A percentile compares a stretch with the other conserved stretches of the same genome.
These are phyloP conservation scores for Geranomyces michiganensis DNA, from an alignment of 192 early-diverging fungal species.

Conservation along the genomic window DNA sequence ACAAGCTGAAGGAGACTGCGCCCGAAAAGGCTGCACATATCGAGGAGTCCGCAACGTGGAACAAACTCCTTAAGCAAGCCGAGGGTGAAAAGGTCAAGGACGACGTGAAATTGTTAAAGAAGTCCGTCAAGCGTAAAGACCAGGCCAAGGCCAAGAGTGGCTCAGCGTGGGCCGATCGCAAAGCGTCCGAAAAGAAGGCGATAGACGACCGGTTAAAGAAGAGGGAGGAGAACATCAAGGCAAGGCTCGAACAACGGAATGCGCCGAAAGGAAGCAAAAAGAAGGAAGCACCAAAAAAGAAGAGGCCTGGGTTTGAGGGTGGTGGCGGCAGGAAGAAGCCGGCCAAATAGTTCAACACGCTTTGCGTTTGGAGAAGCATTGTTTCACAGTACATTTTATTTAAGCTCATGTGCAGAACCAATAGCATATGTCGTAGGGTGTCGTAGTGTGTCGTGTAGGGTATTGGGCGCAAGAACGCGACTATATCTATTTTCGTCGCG, in stretches of 20 bases:
- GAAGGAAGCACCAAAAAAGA: conserved; percentile 61
- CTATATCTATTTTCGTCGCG: too few species aligned
- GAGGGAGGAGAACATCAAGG: conserved; percentile 84
- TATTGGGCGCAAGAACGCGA: too few species aligned
- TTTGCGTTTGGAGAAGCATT: background rate
- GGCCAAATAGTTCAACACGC: conserved; percentile 3
- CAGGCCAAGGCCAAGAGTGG: conserved; percentile 83
- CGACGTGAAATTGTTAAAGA: conserved; percentile 86
- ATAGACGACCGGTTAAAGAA: conserved; percentile 74
- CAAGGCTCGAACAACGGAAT: conserved; percentile 76
- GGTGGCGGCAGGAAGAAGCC: conserved; percentile 36
- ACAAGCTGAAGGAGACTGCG: conserved; percentile 69
- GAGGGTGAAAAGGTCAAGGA: conserved; percentile 92
- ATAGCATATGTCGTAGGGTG: too few species aligned
- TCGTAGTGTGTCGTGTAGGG: too few species aligned
- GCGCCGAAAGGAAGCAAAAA: conserved; percentile 63
- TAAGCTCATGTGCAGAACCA: too few species aligned
- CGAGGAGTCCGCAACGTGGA: conserved; percentile 81
- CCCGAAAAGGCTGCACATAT: conserved; percentile 61
- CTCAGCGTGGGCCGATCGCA: conserved; percentile 81
- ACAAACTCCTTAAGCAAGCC: conserved; percentile 76
- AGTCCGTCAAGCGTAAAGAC: conserved; percentile 84
- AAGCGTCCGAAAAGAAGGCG: conserved; percentile 62
- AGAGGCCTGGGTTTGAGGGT: conserved; percentile 50
- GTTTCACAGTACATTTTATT: too few species aligned